phyloP scores from a whole-genome alignment of 1,284 basidiomycete species.

The Tilletia caries region DNA sequence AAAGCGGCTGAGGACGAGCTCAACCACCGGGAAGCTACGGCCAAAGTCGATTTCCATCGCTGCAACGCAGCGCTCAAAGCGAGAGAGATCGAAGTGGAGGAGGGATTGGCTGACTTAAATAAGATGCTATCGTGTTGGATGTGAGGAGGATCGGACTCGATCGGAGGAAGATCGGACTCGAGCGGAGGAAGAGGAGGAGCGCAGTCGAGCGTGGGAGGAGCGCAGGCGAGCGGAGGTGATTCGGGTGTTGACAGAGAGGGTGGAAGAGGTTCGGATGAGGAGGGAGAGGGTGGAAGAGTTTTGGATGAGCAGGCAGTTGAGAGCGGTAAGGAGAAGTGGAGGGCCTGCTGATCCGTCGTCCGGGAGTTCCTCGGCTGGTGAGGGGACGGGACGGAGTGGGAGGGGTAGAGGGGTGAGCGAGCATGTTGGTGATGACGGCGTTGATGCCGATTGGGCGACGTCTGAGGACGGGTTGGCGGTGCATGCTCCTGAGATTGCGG shows the following conservation, averaged over 20 bases:
- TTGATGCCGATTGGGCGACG: no score
- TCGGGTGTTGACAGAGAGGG: no score
- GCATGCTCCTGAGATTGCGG: no score
- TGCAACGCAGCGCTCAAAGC: slow-evolving; percentile 6
- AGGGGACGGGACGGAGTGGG: not conserved
- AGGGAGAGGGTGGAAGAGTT: not conserved
- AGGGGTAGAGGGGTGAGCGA: not conserved
- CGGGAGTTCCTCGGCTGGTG: not conserved
- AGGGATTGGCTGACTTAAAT: not conserved
- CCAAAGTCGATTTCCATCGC: no score
- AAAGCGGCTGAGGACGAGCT: slow-evolving; percentile 15
- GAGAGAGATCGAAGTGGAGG: not conserved
- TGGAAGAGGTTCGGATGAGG: slow-evolving; percentile 13
- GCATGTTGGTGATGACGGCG: not conserved
- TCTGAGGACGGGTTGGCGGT: no score
- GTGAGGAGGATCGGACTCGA: slow-evolving; percentile 8
- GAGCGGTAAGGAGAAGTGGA: not conserved
- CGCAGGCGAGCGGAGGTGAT: no score
- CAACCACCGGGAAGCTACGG: slow-evolving; percentile 16
- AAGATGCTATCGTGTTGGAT: slow-evolving; percentile 8
- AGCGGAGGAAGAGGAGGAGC: no score
- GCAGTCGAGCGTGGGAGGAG: no score
- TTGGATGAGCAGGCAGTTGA: not conserved
- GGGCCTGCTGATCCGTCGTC: not conserved
- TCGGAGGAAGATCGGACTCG: no score